Conservation (phyloP, 441 rosid genomes). For the Dalechampia spathulata region DNA sequence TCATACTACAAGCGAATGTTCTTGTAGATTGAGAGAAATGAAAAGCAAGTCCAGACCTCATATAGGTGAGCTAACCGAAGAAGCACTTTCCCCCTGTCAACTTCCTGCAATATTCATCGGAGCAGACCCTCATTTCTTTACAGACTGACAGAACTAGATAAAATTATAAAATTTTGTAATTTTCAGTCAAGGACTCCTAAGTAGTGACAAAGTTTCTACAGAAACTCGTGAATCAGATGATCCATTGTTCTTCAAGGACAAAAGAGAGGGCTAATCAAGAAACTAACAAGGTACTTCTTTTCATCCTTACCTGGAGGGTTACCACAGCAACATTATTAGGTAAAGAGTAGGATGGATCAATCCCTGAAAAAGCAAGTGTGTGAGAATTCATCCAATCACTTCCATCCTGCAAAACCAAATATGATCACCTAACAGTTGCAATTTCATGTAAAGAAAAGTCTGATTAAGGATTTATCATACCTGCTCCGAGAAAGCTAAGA, state of each 20-base stretch:
- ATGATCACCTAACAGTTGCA: constrained; percentile 11
- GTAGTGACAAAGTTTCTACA: neutral
- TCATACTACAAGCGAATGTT: neutral
- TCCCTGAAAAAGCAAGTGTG: constrained; percentile 29
- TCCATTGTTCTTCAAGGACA: neutral
- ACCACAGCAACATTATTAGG: constrained; percentile 41
- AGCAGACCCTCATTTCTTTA: constrained; percentile 1
- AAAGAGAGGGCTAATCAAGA: neutral
- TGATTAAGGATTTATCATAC: constrained; percentile 27
- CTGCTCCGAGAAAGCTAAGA: constrained; percentile 44
- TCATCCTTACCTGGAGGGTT: constrained; percentile 39
- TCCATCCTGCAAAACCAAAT: constrained; percentile 31
- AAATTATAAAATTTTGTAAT: neutral
- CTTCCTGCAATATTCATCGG: constrained; percentile 27
- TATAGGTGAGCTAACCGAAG: constrained; percentile 45
- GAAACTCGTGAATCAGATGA: neutral
- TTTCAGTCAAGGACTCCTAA: too few relatives aligned
- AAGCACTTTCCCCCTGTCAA: constrained; percentile 34
- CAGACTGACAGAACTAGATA: neutral
- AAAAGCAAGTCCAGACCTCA: constrained; percentile 28
- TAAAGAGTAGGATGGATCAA: constrained; percentile 35
- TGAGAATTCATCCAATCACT: constrained; percentile 28
- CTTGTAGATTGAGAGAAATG: neutral
- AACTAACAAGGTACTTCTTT: constrained; percentile 7
- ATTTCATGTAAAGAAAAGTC: constrained; percentile 4